Evolutionary conservation across 371 early-diverging fungal genomes (phyloP).

Genomic region (Funneliformis caledonium): DNA sequence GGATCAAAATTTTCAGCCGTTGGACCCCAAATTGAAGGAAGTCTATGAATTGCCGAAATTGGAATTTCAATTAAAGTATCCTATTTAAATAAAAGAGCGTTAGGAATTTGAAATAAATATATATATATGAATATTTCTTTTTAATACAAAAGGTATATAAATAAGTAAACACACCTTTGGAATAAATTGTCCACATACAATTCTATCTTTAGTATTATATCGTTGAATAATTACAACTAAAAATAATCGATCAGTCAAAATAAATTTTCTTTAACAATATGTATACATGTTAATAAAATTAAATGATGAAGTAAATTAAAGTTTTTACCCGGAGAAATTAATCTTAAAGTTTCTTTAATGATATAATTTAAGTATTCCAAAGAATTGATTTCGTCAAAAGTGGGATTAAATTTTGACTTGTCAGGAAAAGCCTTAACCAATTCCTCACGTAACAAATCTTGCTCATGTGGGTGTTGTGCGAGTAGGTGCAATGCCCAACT

Average conservation of each 20-base stretch:
- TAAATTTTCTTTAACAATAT: background rate
- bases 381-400: slow-evolving; percentile 12
- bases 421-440: slow-evolving; percentile 42
- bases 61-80: background rate
- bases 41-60: background rate
- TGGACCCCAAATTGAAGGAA: slow-evolving; percentile 6
- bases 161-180: slow-evolving; percentile 4
- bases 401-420: slow-evolving; percentile 23
- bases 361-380: slow-evolving; percentile 14
- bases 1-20: background rate
- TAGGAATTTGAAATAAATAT: background rate
- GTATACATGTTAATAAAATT: background rate
- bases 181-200: slow-evolving; percentile 11
- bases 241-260: background rate
- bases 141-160: background rate
- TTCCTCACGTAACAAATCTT: slow-evolving; percentile 46
- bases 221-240: background rate
- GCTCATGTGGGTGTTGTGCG: slow-evolving; percentile 42
- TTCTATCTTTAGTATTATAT: background rate
- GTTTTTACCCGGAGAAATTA: background rate
- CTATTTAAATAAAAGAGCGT: background rate
- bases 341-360: slow-evolving; percentile 9
- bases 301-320: background rate
- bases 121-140: background rate
- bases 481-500: slow-evolving; percentile 47